A percentile compares a stretch with the other conserved stretches of the same genome.
phyloP scores from a whole-genome alignment of 495 filamentous ascomycete genomes.

The Monascus purpureus region DNA sequence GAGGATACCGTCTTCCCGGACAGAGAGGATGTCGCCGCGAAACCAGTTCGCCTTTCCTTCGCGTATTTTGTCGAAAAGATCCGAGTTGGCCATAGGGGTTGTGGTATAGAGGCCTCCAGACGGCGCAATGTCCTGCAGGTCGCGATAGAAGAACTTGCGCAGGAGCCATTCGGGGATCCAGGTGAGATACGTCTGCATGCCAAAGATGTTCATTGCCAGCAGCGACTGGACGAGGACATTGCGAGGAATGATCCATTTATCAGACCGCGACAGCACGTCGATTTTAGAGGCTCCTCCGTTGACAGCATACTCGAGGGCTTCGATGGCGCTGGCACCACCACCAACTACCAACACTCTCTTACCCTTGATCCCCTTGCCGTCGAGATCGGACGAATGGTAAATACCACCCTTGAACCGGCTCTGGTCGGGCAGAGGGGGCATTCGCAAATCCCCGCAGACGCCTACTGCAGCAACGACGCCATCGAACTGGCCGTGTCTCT shows the following conservation, averaged over 20 bases:
- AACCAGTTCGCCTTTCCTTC: conserved; percentile 63
- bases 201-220: conserved; percentile 65
- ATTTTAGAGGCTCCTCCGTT: conserved; percentile 50
- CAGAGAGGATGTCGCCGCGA: conserved; percentile 58
- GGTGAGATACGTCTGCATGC: conserved; percentile 57
- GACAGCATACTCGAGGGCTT: conserved; percentile 70
- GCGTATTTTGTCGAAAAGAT: conserved; percentile 67
- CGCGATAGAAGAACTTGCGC: conserved; percentile 71
- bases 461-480: conserved; percentile 66
- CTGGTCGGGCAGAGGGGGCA: conserved; percentile 51
- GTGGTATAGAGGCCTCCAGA: conserved; percentile 56
- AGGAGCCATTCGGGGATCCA: conserved; percentile 68
- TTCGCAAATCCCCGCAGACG: conserved; percentile 65
- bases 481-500: conserved; percentile 57
- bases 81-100: conserved; percentile 77
- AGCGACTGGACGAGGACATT: conserved; percentile 61
- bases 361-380: conserved; percentile 52
- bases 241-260: conserved; percentile 84
- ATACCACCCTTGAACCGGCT: conserved; percentile 55
- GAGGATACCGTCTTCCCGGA: conserved; percentile 47
- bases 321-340: conserved; percentile 69
- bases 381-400: conserved; percentile 57
- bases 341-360: conserved; percentile 67
- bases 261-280: conserved; percentile 62
- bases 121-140: conserved; percentile 62